Base-by-base conservation (phyloP, 345 rosid species). In the Excoecaria cochinchinensis region DNA sequence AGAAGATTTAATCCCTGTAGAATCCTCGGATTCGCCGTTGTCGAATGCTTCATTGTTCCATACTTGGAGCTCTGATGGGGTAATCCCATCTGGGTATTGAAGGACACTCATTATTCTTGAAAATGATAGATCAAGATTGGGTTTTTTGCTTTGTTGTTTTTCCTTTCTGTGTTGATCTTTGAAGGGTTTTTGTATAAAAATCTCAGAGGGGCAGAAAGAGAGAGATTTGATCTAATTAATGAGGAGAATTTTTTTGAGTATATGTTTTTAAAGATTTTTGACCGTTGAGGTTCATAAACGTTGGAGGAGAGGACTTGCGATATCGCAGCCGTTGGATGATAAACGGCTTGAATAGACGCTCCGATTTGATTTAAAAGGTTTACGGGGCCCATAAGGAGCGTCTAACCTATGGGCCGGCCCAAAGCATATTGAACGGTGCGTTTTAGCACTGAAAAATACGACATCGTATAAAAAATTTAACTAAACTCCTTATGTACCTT, bases 21-120 rank as follows among this genome's bases (percentile, higher is more conserved):
- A 73, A 40, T 82, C 86, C 66, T 85, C 86, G n/a, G 88, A 82
- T 24, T 83, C 91, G 8, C 89, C 90, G 40, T 88, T 88, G 84
- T 95, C 98, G 71, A 95, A 93, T 10, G 97, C 90, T 4, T 90
- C 99, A 77, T 93, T 95, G 88, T 88, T 85, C 99, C 99, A 95
- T 46, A 95, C 51, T 15, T 92, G 99, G 44, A 92, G 87, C 70
- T 90, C 87, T 3, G 87, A 80, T 40, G 86, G 82, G 62, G 82
- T 58, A 3, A 82, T 56, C 52, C 78, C 78, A 73, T 86, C 92
- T 67, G 88, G 87, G 82, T 80, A 76, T 21, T 85, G 90, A 17
- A 73, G 69, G 47, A 69, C 14, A 76, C 89, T 86, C 97, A 95
- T 92, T 71, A 73, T 75, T 71, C 21, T 55, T 58, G 58, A 13